Percentiles rank a stretch among this genome's conserved stretches.
phyloP scores from a whole-genome alignment of 441 rosid genomes.

The Erodium moschatum region DNA sequence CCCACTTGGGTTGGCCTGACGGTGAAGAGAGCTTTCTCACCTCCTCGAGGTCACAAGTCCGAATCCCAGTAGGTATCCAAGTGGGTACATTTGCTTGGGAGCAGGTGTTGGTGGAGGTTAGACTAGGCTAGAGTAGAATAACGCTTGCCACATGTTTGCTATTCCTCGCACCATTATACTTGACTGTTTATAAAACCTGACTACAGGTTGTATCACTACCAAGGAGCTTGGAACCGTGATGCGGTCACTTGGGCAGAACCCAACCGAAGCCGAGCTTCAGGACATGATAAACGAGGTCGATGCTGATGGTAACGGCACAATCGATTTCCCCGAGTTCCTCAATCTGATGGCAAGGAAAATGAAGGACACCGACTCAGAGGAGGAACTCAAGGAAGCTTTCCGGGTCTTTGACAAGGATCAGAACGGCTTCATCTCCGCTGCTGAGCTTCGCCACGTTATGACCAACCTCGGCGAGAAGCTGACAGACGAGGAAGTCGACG shows the following conservation, averaged over 20 bases:
- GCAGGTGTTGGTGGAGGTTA: too few species aligned
- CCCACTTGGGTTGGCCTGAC: too few species aligned
- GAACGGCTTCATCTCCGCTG: conserved; percentile 53
- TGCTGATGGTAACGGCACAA: conserved; percentile 70
- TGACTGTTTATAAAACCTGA: background rate
- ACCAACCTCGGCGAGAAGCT: conserved; percentile 70
- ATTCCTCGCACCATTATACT: background rate
- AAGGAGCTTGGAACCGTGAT: conserved; percentile 76
- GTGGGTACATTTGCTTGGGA: too few species aligned
- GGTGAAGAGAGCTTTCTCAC: too few species aligned
- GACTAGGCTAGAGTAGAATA: too few species aligned
- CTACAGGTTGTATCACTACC: conserved; percentile 66
- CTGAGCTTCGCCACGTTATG: conserved; percentile 56
- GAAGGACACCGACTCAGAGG: too few species aligned
- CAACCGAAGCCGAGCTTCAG: conserved; percentile 35
- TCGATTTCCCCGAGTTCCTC: conserved; percentile 66
- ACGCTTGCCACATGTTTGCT: too few species aligned
- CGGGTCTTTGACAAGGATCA: conserved; percentile 17
- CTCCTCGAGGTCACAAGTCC: too few species aligned
- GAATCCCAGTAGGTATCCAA: too few species aligned
- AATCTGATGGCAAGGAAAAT: conserved; percentile 16
- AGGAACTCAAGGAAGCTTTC: too few species aligned
- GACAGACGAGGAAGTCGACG: conserved; percentile 48
- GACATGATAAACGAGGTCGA: conserved; percentile 77
- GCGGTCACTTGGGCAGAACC: conserved; percentile 60